Conservation (phyloP, 306 rosid genomes). For the Purshia tridentata region DNA sequence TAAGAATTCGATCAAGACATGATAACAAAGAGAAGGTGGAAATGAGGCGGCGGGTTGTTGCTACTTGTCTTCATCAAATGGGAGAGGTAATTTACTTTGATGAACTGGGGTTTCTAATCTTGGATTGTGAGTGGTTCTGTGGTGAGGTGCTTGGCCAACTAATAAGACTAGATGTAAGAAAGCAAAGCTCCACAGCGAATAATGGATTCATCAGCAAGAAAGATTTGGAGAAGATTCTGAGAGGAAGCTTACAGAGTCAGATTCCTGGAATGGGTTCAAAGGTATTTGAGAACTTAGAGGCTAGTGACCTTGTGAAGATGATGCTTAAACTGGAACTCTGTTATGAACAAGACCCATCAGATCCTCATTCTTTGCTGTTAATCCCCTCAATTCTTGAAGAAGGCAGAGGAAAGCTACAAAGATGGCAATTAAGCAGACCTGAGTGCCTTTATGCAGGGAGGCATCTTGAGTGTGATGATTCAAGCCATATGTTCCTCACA, state of each 20-base stretch:
- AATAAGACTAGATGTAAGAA: conserved; percentile 58
- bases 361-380: conserved; percentile 60
- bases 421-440: conserved; percentile 65
- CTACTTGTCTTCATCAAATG: conserved; percentile 82
- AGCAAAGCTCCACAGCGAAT: conserved; percentile 50
- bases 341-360: conserved; percentile 75
- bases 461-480: conserved; percentile 93
- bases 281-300: conserved; percentile 81
- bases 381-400: conserved; percentile 88
- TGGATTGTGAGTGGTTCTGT: conserved; percentile 93
- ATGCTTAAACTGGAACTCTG: conserved; percentile 95
- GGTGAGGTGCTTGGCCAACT: conserved; percentile 87
- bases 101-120: conserved; percentile 72
- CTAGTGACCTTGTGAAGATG: conserved; percentile 84
- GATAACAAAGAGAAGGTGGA: conserved; percentile 66
- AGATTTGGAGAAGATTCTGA: conserved; percentile 76
- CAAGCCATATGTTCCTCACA: conserved; percentile 87
- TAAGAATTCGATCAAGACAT: conserved; percentile 77
- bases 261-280: conserved; percentile 84
- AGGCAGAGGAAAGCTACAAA: conserved; percentile 84
- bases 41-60: conserved; percentile 62
- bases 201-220: conserved; percentile 70
- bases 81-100: conserved; percentile 89
- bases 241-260: conserved; percentile 71
- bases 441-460: conserved; percentile 70